These are phyloP conservation scores for Saccharomyces hybrid DNA, from an alignment of 1,139 yeast genomes.

Conservation along the genomic window DNA sequence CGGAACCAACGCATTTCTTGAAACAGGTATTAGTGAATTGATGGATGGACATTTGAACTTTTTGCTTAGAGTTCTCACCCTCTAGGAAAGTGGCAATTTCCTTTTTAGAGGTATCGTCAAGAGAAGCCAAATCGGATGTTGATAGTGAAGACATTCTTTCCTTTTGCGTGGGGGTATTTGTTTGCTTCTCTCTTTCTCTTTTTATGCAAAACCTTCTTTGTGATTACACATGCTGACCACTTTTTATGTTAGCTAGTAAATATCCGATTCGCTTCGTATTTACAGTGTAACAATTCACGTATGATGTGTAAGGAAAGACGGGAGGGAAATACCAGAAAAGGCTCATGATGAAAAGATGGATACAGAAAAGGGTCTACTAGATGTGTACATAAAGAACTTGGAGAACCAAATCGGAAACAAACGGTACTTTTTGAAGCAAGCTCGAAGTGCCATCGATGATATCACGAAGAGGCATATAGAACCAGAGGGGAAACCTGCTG, in stretches of 20 bases:
- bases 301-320: background rate
- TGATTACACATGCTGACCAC: background rate
- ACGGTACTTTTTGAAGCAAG: constrained; percentile 22
- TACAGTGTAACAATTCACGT: background rate
- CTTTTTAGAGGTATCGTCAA: constrained; percentile 64
- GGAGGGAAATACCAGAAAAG: constrained; percentile 1
- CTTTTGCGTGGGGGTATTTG: background rate
- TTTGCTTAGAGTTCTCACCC: constrained; percentile 77
- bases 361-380: constrained; percentile 5
- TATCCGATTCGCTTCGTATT: background rate
- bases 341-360: background rate
- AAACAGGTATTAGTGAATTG: constrained; percentile 85
- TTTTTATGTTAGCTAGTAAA: background rate
- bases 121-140: constrained; percentile 45
- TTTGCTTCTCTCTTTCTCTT: background rate
- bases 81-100: constrained; percentile 74
- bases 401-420: constrained; percentile 26
- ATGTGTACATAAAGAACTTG: constrained; percentile 17
- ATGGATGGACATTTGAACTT: constrained; percentile 80
- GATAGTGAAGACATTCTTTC: background rate
- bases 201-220: background rate
- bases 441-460: constrained; percentile 15
- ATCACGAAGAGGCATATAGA: constrained; percentile 3
- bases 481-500: background rate
- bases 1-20: constrained; percentile 66